Percentiles rank a stretch among this genome's conserved stretches.
Evolutionary conservation across 352 stramenopile genomes (phyloP).

Genomic region (Pythium brassicae): DNA sequence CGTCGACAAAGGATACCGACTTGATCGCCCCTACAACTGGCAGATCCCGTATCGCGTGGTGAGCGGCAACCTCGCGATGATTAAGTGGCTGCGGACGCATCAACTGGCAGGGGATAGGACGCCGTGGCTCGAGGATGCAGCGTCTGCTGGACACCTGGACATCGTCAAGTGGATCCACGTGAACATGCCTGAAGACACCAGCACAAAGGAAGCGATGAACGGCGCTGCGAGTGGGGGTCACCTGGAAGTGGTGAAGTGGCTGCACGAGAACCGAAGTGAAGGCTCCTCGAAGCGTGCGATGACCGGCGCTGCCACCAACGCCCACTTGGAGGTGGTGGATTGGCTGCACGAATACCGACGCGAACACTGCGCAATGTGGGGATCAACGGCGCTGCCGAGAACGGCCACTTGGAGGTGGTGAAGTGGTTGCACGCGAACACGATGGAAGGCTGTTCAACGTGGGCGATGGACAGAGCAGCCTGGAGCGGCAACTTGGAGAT

Average conservation of each 20-base stretch:
- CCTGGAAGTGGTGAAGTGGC: background rate
- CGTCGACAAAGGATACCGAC: background rate
- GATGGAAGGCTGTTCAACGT: background rate
- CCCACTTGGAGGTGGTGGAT: too few species aligned
- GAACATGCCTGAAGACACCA: background rate
- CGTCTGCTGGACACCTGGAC: background rate
- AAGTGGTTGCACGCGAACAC: background rate
- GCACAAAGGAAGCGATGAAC: background rate
- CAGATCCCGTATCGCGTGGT: background rate
- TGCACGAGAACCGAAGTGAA: background rate
- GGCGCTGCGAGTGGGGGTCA: background rate
- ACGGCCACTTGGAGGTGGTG: background rate
- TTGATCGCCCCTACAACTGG: background rate
- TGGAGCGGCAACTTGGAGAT: constrained; percentile 15
- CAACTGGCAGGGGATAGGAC: background rate
- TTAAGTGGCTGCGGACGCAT: background rate
- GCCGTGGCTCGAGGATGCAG: background rate
- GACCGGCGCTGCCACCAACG: too few species aligned
- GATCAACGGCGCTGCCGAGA: background rate
- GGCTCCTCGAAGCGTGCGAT: too few species aligned
- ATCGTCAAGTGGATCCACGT: background rate
- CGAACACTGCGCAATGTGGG: too few species aligned
- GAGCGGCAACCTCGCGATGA: background rate
- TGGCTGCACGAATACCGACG: too few species aligned
- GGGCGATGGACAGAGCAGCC: background rate